Conservation (phyloP, 1,284 basidiomycete genomes). For the Tilletia horrida region DNA sequence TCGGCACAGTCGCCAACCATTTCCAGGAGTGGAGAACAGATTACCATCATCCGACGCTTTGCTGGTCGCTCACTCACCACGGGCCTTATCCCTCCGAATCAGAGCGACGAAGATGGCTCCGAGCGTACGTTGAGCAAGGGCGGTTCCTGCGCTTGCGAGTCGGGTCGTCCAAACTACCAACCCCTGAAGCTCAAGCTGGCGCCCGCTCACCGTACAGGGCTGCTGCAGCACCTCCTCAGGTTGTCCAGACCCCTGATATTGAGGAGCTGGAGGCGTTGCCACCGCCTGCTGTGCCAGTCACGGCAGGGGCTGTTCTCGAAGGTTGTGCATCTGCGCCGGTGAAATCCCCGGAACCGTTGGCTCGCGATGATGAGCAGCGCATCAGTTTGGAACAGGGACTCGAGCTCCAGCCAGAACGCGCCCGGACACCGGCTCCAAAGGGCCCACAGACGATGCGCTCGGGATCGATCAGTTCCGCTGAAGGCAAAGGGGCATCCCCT, state of each 20-base stretch:
- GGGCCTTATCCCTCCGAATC: slow-evolving; percentile 41
- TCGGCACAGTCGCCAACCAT: slow-evolving; percentile 43
- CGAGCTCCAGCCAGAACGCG: too few relatives aligned
- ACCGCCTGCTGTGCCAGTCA: background rate
- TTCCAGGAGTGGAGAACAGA: slow-evolving; percentile 53
- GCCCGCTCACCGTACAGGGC: background rate
- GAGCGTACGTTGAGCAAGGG: slow-evolving; percentile 52
- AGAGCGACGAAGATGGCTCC: slow-evolving; percentile 48
- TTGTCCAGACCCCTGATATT: background rate
- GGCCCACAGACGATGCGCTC: too few relatives aligned
- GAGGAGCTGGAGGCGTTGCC: slow-evolving; percentile 13
- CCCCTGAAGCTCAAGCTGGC: background rate
- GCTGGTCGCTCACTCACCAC: slow-evolving; percentile 44
- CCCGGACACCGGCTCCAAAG: too few relatives aligned
- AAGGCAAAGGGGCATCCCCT: background rate
- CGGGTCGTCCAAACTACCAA: slow-evolving; percentile 1
- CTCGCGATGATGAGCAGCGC: too few relatives aligned
- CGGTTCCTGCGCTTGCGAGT: slow-evolving; percentile 28
- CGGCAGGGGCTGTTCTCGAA: background rate
- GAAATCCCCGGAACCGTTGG: too few relatives aligned
- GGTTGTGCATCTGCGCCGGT: too few relatives aligned
- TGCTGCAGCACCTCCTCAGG: background rate
- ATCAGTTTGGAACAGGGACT: too few relatives aligned
- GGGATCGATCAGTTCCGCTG: too few relatives aligned
- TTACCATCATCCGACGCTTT: slow-evolving; percentile 40